Evolutionary conservation across 2,329 filamentous ascomycete genomes (phyloP).

Genomic region (Neofusicoccum parvum): DNA sequence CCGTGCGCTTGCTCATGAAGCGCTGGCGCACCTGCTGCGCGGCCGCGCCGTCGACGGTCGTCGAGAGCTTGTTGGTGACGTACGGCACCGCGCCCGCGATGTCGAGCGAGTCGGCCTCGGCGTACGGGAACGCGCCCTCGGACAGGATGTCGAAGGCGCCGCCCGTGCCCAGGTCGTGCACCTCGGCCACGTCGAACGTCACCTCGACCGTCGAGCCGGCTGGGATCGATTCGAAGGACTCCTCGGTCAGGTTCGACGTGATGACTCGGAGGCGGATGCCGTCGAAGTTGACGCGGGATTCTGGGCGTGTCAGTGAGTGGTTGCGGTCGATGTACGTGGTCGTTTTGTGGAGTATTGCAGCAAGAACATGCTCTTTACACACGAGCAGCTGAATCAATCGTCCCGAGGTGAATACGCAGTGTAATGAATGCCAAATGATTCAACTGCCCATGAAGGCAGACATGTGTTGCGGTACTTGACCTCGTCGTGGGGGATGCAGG

Average conservation of each 20-base stretch:
- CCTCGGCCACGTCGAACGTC: constrained; percentile 58
- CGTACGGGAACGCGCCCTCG: constrained; percentile 59
- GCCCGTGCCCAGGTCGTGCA: constrained; percentile 53
- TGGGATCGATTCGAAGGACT: constrained; percentile 54
- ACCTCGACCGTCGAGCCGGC: constrained; percentile 53
- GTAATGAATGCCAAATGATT: too few species aligned
- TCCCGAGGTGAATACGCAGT: too few species aligned
- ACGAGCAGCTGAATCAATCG: too few species aligned
- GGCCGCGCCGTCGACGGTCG: constrained; percentile 58
- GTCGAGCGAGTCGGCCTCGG: constrained; percentile 53
- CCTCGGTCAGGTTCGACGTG: constrained; percentile 49
- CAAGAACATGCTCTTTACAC: too few species aligned
- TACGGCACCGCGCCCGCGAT: constrained; percentile 60
- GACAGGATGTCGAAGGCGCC: constrained; percentile 61
- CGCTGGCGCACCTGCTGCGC: constrained; percentile 53
- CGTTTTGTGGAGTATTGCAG: too few species aligned
- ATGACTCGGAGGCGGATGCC: constrained; percentile 55
- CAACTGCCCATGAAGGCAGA: too few species aligned
- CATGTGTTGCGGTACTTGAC: too few species aligned
- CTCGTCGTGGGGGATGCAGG: too few species aligned
- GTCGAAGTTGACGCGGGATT: constrained; percentile 51
- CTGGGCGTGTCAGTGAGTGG: constrained; percentile 29
- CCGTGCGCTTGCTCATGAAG: constrained; percentile 50
- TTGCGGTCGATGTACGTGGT: too few species aligned
- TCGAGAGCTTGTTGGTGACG: constrained; percentile 60